Evolutionary conservation across 1,284 basidiomycete species (phyloP), one percentile per base, ranked within the genome.

Genomic region (Inonotus obliquus): DNA sequence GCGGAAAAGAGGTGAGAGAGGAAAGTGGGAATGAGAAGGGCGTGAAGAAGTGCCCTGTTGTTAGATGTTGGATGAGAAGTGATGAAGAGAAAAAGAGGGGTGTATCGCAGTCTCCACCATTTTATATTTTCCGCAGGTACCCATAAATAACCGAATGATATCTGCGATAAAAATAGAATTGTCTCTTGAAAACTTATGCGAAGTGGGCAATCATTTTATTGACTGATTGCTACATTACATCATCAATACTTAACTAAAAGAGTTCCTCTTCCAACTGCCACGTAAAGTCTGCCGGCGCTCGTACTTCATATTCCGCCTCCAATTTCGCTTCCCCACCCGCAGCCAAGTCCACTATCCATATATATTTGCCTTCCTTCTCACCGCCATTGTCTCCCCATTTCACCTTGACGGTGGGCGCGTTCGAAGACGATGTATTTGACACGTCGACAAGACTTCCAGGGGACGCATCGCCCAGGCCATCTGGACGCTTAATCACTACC

Each of bases 271-370:
- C 32, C 14, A 67, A 55, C 2, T 60, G 39, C 73, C 72, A 73
- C 21, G 63, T 63, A 25, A 66, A 62, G 57, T 77, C 78, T n/a
- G 72, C 70, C n/a, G 80, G 78, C 1, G 74, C 76, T 65, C 75
- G 78, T 44, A 84, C 74, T 60, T 82, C 81, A 77, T 81, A 84
- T 61, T 79, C 73, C 13, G 78, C 73, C 60, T 78, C 74, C 25
- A 85, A 67, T 35, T 69, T 69, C 19, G 79, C 71, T 67, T 77
- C 76, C 48, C 69, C 74, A 7, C 75, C 74, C 39, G 69, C 70
- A n/a, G 69, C 69, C 54, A 79, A 67, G 48, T 65, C 70, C 67
- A 71, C 70, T 61, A 67, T 69, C 79, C 78, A 79, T 63, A 76
- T 74, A 65, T 76, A 75, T 64, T 71, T 74, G 4, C 79, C 76